A percentile compares a stretch with the other conserved stretches of the same genome.
Conservation (phyloP, 805 yeast genomes). For the Metschnikowia baotianmanensis region DNA sequence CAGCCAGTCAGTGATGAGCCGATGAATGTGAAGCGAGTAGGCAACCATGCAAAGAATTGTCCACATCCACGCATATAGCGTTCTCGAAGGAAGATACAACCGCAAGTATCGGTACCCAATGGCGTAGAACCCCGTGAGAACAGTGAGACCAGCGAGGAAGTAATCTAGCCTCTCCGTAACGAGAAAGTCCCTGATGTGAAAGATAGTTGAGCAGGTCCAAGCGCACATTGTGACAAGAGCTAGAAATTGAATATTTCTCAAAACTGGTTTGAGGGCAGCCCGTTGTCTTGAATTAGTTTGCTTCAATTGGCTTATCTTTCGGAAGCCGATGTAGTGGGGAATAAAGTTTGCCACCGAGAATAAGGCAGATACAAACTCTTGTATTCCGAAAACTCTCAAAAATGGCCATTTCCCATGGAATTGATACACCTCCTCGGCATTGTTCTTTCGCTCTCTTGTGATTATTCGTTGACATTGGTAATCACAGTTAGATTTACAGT, state of each 20-base stretch:
- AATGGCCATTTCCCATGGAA: constrained; percentile 99
- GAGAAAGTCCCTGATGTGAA: constrained; percentile 81
- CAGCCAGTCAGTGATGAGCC: constrained; percentile 74
- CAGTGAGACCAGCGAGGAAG: constrained; percentile 89
- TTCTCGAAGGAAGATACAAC: constrained; percentile 43
- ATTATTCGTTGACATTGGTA: constrained; percentile 85
- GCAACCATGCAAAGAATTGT: constrained; percentile 44
- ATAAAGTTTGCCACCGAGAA: constrained; percentile 58
- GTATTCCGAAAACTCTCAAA: constrained; percentile 68
- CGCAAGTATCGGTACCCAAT: constrained; percentile 59
- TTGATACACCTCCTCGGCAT: constrained; percentile 62
- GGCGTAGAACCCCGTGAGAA: constrained; percentile 73
- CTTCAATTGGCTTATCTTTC: constrained; percentile 9
- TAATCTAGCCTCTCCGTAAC: constrained; percentile 86
- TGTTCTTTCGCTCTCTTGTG: constrained; percentile 50
- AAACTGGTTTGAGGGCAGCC: constrained; percentile 1
- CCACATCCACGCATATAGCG: constrained; percentile 30
- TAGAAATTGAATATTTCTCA: constrained; percentile 30
- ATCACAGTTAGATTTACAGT: constrained; percentile 68
- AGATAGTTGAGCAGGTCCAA: constrained; percentile 82
- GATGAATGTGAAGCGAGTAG: constrained; percentile 61
- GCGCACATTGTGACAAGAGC: constrained; percentile 74
- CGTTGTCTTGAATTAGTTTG: constrained; percentile 1
- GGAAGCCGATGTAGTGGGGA: constrained; percentile 26
- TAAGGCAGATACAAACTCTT: constrained; percentile 76